phyloP scores from a whole-genome alignment of 495 filamentous ascomycete species.

The Hyaloscypha finlandica region DNA sequence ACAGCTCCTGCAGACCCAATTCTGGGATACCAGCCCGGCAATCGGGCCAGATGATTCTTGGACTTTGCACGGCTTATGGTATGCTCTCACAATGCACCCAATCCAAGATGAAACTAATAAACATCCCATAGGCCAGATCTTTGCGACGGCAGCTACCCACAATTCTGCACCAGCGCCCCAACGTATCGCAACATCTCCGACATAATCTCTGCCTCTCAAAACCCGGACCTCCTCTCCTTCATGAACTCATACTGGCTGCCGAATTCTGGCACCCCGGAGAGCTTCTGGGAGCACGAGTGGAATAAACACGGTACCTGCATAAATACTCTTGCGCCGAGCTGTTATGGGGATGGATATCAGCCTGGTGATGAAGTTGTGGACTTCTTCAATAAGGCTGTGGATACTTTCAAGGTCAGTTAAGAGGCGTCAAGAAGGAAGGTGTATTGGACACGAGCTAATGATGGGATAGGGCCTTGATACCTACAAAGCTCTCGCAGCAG shows the following conservation, averaged over 20 bases:
- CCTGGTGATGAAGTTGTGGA: conserved; percentile 60
- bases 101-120: conserved; percentile 1
- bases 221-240: conserved; percentile 62
- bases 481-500: conserved; percentile 57
- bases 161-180: conserved; percentile 68
- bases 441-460: not conserved
- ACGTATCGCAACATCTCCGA: conserved; percentile 70
- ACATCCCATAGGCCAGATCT: conserved; percentile 64
- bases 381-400: conserved; percentile 60
- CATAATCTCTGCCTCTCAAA: conserved; percentile 57
- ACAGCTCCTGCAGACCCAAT: conserved; percentile 78
- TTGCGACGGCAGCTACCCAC: conserved; percentile 79
- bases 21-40: conserved; percentile 79
- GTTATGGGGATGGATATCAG: conserved; percentile 66
- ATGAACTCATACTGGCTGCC: conserved; percentile 81
- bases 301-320: conserved; percentile 81
- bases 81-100: conserved; percentile 10
- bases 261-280: conserved; percentile 58
- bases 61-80: conserved; percentile 89
- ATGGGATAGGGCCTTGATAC: conserved; percentile 40
- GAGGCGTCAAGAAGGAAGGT: not conserved
- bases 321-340: conserved; percentile 68
- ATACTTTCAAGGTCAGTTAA: conserved; percentile 28
- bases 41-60: conserved; percentile 74
- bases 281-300: conserved; percentile 87